Evolutionary conservation across 2,329 filamentous ascomycete genomes (phyloP).

Genomic region (Cordyceps javanica): DNA sequence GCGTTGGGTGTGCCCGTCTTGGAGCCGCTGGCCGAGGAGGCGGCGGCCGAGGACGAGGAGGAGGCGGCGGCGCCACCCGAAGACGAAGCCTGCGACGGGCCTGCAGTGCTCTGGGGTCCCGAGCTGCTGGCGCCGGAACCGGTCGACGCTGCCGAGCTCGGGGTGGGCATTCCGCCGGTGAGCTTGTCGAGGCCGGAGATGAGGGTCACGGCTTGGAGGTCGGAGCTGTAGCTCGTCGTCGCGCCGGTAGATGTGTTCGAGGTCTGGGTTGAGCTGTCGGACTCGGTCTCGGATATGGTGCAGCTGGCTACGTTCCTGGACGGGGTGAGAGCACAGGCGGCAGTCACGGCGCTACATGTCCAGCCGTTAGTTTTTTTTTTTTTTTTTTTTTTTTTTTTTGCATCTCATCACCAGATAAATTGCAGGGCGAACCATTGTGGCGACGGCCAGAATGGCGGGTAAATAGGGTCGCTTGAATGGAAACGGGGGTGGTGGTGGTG

Average conservation of each 20-base stretch:
- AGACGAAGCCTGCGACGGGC: slow-evolving; percentile 12
- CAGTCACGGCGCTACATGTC: not conserved
- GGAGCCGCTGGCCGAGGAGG: slow-evolving; percentile 15
- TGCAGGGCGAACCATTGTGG: no score
- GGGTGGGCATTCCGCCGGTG: slow-evolving; percentile 2
- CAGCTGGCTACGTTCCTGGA: slow-evolving; percentile 21
- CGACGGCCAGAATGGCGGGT: no score
- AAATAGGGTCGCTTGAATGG: no score
- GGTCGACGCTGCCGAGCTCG: slow-evolving; percentile 14
- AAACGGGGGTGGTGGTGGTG: no score
- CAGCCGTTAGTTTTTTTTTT: not conserved
- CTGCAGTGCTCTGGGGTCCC: slow-evolving; percentile 7
- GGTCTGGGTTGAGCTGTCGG: not conserved
- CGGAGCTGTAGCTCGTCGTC: slow-evolving; percentile 17
- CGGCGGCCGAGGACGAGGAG: slow-evolving; percentile 14
- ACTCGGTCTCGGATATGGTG: slow-evolving; percentile 12
- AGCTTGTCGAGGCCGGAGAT: slow-evolving; percentile 34
- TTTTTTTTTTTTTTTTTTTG: no score
- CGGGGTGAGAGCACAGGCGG: slow-evolving; percentile 22
- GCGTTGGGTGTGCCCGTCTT: slow-evolving; percentile 22
- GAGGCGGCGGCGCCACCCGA: slow-evolving; percentile 11
- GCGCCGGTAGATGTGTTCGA: slow-evolving; percentile 6
- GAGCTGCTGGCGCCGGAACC: not conserved
- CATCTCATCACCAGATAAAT: no score
- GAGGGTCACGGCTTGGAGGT: slow-evolving; percentile 27